phyloP scores from a whole-genome alignment of 2,329 filamentous ascomycete species.

The Claviceps maximensis region DNA sequence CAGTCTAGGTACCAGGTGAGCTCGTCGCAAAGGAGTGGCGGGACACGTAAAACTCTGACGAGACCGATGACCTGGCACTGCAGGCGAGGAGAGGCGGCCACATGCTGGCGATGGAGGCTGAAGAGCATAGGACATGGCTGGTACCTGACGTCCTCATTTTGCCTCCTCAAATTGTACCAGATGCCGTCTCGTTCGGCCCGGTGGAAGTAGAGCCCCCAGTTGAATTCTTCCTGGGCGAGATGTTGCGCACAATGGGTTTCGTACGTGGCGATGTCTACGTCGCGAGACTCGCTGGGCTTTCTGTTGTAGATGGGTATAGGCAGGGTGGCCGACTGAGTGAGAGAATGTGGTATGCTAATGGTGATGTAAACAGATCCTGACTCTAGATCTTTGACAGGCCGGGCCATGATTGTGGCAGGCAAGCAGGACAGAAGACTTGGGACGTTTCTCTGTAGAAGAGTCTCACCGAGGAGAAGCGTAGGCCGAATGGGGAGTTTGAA shows the following conservation, averaged over 20 bases:
- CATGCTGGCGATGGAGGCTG: conserved; percentile 9
- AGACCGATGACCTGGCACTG: conserved; percentile 18
- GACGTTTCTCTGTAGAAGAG: background rate
- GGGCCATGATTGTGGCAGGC: background rate
- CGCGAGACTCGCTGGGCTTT: conserved; percentile 1
- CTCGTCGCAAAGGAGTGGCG: conserved; percentile 8
- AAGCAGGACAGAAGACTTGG: background rate
- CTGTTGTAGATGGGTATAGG: background rate
- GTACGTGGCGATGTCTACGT: conserved; percentile 9
- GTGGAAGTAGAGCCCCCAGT: conserved; percentile 25
- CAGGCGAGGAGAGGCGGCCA: conserved; percentile 16
- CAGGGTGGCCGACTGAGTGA: background rate
- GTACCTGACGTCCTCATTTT: background rate
- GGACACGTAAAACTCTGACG: conserved; percentile 15
- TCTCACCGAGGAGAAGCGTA: background rate
- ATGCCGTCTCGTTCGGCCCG: conserved; percentile 13
- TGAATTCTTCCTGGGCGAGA: conserved; percentile 17
- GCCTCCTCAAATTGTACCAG: conserved; percentile 12
- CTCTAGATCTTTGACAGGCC: conserved; percentile 2
- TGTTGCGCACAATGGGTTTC: conserved; percentile 11
- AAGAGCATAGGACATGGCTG: conserved; percentile 7
- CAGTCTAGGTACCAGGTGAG: conserved; percentile 20
- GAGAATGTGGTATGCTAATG: background rate
- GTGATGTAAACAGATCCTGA: conserved; percentile 6
- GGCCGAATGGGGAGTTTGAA: background rate